Percentiles rank a stretch among this genome's conserved stretches.
Evolutionary conservation across 2,329 filamentous ascomycete species (phyloP).

Genomic region (Colletotrichum caudatum): DNA sequence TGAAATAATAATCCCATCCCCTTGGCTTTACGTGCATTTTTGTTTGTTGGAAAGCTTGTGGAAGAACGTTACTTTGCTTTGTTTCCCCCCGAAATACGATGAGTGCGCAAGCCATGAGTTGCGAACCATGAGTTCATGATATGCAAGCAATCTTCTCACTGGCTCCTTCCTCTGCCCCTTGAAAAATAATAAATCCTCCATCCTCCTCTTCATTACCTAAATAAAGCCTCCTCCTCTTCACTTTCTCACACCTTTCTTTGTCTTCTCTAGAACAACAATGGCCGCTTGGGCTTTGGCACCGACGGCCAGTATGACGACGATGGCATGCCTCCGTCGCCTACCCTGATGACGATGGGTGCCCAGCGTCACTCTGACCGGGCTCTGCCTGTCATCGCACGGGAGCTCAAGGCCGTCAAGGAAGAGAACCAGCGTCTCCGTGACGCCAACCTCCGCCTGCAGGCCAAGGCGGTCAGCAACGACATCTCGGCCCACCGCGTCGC

Average conservation of each 20-base stretch:
- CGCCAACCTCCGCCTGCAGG: background rate
- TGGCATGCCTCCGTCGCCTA: background rate
- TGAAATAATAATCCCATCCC: too few relatives aligned
- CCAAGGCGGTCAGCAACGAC: background rate
- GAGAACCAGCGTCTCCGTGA: conserved; percentile 1
- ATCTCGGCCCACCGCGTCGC: background rate
- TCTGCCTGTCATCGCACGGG: background rate
- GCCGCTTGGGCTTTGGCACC: background rate
- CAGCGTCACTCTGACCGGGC: conserved; percentile 1
- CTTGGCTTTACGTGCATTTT: too few relatives aligned
- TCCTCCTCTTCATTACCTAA: background rate
- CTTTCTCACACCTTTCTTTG: background rate
- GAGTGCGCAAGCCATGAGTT: background rate
- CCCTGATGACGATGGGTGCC: conserved; percentile 5
- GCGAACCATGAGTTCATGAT: background rate
- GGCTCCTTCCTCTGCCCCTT: background rate
- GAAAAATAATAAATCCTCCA: too few relatives aligned
- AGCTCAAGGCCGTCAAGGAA: background rate
- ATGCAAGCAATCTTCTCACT: background rate
- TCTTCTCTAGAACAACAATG: conserved; percentile 5
- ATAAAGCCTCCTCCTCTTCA: background rate
- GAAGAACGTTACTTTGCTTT: too few relatives aligned
- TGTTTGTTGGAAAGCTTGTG: too few relatives aligned
- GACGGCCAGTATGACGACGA: conserved; percentile 1
- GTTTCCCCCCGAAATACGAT: background rate